These are phyloP conservation scores for Citrus cavaleriei DNA, from an alignment of 345 rosid species.

Conservation along the genomic window DNA sequence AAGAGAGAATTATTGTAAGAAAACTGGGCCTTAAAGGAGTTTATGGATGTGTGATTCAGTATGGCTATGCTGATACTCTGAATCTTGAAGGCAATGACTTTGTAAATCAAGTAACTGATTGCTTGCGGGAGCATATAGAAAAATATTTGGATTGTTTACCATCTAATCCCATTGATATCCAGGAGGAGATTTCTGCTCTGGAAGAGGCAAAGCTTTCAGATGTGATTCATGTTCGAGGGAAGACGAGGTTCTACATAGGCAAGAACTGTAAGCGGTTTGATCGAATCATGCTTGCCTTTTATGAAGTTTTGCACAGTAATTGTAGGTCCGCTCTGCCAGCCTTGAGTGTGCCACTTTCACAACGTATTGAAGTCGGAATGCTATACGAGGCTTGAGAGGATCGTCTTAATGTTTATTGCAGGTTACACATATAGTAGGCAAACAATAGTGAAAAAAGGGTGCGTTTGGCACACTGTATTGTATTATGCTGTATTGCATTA, in stretches of 20 bases:
- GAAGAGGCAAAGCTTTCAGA: conserved; percentile 42
- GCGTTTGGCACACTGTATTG: too few relatives aligned
- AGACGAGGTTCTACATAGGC: conserved; percentile 54
- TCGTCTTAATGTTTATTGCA: not conserved
- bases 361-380: conserved; percentile 65
- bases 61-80: conserved; percentile 64
- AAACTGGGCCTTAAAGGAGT: conserved; percentile 43
- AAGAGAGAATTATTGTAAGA: conserved; percentile 42
- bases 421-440: not conserved
- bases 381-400: conserved; percentile 48
- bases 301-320: conserved; percentile 55
- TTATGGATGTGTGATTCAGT: conserved; percentile 54
- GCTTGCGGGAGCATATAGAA: conserved; percentile 33
- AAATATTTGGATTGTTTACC: conserved; percentile 7
- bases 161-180: conserved; percentile 11
- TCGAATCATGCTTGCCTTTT: conserved; percentile 48
- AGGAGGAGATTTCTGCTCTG: conserved; percentile 36
- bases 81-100: conserved; percentile 51
- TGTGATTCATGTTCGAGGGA: conserved; percentile 56
- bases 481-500: too few relatives aligned
- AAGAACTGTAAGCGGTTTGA: conserved; percentile 49
- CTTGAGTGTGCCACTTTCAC: conserved; percentile 43
- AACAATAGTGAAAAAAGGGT: not conserved
- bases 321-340: conserved; percentile 65
- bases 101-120: conserved; percentile 40